Evolutionary conservation across 805 yeast genomes (phyloP), one percentile per base, ranked within the genome.

Genomic region (Saccharomyces mikatae): DNA sequence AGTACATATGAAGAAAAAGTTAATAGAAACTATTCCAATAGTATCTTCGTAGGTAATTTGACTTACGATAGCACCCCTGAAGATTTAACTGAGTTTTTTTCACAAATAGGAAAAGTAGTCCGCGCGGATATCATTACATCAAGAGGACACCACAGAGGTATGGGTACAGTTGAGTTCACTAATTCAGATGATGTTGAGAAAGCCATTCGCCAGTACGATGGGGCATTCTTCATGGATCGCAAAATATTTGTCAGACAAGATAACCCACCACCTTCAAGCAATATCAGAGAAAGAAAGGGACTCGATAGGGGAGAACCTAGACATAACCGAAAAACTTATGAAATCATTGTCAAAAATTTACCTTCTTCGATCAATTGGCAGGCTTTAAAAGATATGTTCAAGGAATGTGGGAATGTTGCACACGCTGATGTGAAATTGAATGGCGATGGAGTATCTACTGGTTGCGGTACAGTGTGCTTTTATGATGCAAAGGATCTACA

Each of bases 231-330:
- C 58, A 71, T 76, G 65, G 95, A 89, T 13, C 83, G 97, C 70
- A 84, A 82, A 62, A 86, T 90, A 47, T 89, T 86, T 70, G 96
- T 91, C 9, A 84, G 97, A 73, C 95, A 86, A 68, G 96, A 90
- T 71, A 85, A 88, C 67, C 94, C 94, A 36, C 94, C 94, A 28
- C 94, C 92, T 62, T 74, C 62, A 48, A 57, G 59, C 21, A 36
- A 62, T 17, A 57, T 60, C 47, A 29, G 46, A 22, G 59, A 56
- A 8, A 59, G 61, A 48, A 51, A 46, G 24, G 47, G 47, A 30
- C 51, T 36, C 17, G 32, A 30, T 26, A 22, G 41, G 17, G 51
- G 41, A 14, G 28, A 30, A 9, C 31, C 44, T 21, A 31, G 27
- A 6, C 46, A 51, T 60, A n/a, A 55, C 52, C 46, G 52, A 54